A percentile compares a stretch with the other conserved stretches of the same genome.
These are phyloP conservation scores for Cystobasidium pallidum DNA, from an alignment of 1,284 basidiomycete genomes.

Conservation along the genomic window DNA sequence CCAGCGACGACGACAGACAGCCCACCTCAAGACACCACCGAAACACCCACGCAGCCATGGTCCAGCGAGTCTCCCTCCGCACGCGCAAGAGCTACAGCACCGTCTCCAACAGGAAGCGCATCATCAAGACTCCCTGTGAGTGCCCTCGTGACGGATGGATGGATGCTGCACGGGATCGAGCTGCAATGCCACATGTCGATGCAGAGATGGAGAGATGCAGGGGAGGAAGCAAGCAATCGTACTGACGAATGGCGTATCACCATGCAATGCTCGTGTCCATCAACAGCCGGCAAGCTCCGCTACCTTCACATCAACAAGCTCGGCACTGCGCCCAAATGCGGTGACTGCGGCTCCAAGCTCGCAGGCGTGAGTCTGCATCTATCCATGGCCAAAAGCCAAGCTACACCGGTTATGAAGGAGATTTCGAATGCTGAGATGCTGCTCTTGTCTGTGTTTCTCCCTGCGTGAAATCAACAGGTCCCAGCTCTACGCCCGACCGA, in stretches of 20 bases:
- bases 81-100: conserved; percentile 99
- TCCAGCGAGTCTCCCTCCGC: conserved; percentile 80
- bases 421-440: background rate
- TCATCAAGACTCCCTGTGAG: conserved; percentile 85
- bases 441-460: background rate
- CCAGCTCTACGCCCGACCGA: conserved; percentile 89
- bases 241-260: background rate
- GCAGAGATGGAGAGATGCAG: background rate
- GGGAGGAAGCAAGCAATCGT: background rate
- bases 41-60: conserved; percentile 25
- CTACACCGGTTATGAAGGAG: background rate
- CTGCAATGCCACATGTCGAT: background rate
- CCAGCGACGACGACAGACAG: conserved; percentile 2
- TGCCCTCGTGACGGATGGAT: conserved; percentile 48
- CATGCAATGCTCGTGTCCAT: background rate
- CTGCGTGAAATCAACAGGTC: too few relatives aligned
- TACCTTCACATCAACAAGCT: conserved; percentile 90
- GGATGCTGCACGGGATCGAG: conserved; percentile 39
- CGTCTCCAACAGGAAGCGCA: conserved; percentile 88
- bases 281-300: conserved; percentile 76
- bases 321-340: conserved; percentile 85
- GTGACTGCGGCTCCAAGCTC: conserved; percentile 90
- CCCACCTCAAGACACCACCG: background rate
- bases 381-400: background rate
- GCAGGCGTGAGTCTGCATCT: conserved; percentile 74